Evolutionary conservation across 176 grass and related monocot genomes (phyloP), one percentile per base, ranked within the genome.

Genomic region (Saccharum officinarum): DNA sequence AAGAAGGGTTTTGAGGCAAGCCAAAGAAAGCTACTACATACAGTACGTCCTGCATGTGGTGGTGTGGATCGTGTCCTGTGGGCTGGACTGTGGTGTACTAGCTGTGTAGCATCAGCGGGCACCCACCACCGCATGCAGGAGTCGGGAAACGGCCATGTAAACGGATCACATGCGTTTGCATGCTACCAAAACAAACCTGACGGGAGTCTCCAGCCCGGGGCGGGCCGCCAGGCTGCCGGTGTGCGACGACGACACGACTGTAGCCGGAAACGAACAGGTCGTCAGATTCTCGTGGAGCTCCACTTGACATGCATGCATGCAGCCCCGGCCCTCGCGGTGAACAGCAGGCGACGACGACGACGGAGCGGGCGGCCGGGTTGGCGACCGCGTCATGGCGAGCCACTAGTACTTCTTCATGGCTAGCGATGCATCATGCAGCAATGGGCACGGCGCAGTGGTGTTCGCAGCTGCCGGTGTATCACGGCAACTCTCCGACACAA

Each of bases 401-500:
- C 28, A 28, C 28, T 1, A 28, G 28, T 28, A 28, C 28, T 28
- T 28, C 1, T 28, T 28, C 28, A 28, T 3, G 33, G 2, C 33
- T 33, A 33, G 33, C 57, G 82, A 75, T 67, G 71, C 71, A 25
- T 73, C 37, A 22, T 28, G 69, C 42, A 26, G 28, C 28, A 28
- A 28, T 47, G 45, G 45, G 14, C 46, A 49, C 16, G 46, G 13
- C 46, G 14, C 25, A 7, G 77, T 22, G 76, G 76, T 30, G 76
- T 64, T 78, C 0, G 40, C 69, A 1, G 39, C 22, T 26, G 39
- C n/a, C 5, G 52, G 2, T 8, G 52, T 57, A 61, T 77, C 76
- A 17, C 39, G 38, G 60, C 77, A 20, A 7, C 71, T 18, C 71
- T 18, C 77, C 54, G 88, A 86, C 83, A 86, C 65, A 82, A 90